These are phyloP conservation scores for Brassica incana DNA, from an alignment of 345 rosid genomes.

Conservation along the genomic window DNA sequence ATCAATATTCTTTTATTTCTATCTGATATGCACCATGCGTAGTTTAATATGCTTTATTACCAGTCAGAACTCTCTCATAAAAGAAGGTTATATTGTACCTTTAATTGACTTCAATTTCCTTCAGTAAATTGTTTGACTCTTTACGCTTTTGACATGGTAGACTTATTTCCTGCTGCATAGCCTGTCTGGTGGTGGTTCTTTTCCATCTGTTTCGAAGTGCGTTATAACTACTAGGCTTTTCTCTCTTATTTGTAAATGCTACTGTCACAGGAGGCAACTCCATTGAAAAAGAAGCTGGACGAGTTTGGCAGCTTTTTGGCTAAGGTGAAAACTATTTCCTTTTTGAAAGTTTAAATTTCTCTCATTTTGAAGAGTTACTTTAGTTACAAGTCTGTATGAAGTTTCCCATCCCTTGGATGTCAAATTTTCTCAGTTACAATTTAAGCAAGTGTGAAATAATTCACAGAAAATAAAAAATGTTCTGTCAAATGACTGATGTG, in stretches of 20 bases:
- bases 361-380: not conserved
- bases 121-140: slow-evolving; percentile 4
- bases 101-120: slow-evolving; percentile 5
- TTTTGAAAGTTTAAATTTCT: not conserved
- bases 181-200: not conserved
- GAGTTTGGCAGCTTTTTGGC: slow-evolving; percentile 99
- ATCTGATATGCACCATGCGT: slow-evolving; percentile 16
- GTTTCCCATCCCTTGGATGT: slow-evolving; percentile 9
- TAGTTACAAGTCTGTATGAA: slow-evolving; percentile 14
- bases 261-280: slow-evolving; percentile 82
- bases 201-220: slow-evolving; percentile 17
- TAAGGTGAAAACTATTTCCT: slow-evolving; percentile 57
- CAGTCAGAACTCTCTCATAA: not conserved
- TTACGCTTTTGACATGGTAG: not conserved
- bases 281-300: slow-evolving; percentile 95
- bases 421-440: not conserved
- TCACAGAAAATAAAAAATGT: not conserved
- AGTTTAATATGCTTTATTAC: slow-evolving; percentile 9
- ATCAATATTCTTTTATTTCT: slow-evolving; percentile 14
- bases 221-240: slow-evolving; percentile 7
- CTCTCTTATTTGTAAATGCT: slow-evolving; percentile 26
- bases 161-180: slow-evolving; percentile 15
- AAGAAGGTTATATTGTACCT: slow-evolving; percentile 5
- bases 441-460: slow-evolving; percentile 10
- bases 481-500: slow-evolving; percentile 17